Base-by-base conservation (phyloP, 2,329 filamentous ascomycete genomes). In the Pseudopithomyces maydicus region DNA sequence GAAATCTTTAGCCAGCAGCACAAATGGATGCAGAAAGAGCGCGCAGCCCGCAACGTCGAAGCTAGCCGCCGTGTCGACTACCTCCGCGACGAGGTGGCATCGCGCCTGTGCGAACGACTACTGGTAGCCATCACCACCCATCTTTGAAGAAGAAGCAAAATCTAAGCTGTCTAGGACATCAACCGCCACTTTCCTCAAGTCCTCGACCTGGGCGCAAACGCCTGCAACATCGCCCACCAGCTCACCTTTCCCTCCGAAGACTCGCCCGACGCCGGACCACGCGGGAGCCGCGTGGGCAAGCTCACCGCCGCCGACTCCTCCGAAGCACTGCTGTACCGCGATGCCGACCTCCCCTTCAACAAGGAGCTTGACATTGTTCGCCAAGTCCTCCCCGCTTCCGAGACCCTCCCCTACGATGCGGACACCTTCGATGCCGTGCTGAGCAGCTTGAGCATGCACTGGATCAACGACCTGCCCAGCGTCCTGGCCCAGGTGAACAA, bases 401-500 rank as follows among this genome's bases (percentile, higher is more conserved):
- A 93, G 74, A 84, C 85, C 2, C 79, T 97, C 0, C 91, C 92
- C 0, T 97, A 89, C 73, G 85, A 85, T 46, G 80, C 90, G 4
- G 85, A 88, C 63, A 87, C 88, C 3, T 98, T 97, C 74, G 93
- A 98, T 74, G 87, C 96, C 6, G 91, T 97, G 11, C 81, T 99
- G 60, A 96, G 91, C 72, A 96, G 90, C 54, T 80, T 97, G 57
- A 93, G 90, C 56, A 82, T 99, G 73, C 95, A 99, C 78, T 99
- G 95, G 95, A 90, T 97, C 81, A 99, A 99, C 74, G 92, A 99
- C 75, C 85, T 99, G 5, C 95, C 95, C 0, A 90, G 90, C 1
- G 81, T 96, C 11, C 83, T 99, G 2, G 82, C 88, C 1, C 91
- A 96, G 72, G 89, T 97, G 72, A 96, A 97, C 80, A 84, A 85